These are phyloP conservation scores for Pichia paraexigua DNA, from an alignment of 805 yeast species.

Conservation along the genomic window DNA sequence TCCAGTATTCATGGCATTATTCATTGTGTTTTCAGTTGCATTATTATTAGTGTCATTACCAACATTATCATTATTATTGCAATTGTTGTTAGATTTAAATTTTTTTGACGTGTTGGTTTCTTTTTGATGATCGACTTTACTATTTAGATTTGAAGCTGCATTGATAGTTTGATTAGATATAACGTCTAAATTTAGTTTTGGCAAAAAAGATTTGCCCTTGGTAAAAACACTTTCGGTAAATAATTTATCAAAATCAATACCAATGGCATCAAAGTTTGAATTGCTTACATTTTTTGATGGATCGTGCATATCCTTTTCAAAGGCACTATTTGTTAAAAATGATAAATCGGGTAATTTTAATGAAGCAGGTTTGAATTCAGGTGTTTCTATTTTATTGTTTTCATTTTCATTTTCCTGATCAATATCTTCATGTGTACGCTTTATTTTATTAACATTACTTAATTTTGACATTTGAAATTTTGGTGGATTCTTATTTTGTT, in stretches of 20 bases:
- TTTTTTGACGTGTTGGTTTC: background rate
- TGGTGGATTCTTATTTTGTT: background rate
- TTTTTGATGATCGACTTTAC: background rate
- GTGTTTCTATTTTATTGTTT: background rate
- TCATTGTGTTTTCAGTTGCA: background rate
- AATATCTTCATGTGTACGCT: background rate
- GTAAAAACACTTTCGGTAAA: conserved; percentile 22
- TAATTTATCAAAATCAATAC: conserved; percentile 17
- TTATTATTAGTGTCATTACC: background rate
- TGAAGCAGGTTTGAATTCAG: background rate
- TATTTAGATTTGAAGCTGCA: background rate
- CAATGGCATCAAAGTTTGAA: conserved; percentile 9
- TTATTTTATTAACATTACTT: too few species aligned
- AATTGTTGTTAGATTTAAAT: background rate
- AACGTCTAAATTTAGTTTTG: conserved; percentile 13
- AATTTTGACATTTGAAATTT: background rate
- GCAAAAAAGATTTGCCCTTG: conserved; percentile 14
- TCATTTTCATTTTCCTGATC: background rate
- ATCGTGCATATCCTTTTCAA: conserved; percentile 2
- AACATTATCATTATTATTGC: background rate
- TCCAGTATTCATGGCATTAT: background rate
- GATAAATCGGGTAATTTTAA: conserved; percentile 5
- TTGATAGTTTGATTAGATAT: background rate
- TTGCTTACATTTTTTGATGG: background rate
- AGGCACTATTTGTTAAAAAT: conserved; percentile 4